Conservation (phyloP, 805 yeast species). For the Ogataea ganodermae region DNA sequence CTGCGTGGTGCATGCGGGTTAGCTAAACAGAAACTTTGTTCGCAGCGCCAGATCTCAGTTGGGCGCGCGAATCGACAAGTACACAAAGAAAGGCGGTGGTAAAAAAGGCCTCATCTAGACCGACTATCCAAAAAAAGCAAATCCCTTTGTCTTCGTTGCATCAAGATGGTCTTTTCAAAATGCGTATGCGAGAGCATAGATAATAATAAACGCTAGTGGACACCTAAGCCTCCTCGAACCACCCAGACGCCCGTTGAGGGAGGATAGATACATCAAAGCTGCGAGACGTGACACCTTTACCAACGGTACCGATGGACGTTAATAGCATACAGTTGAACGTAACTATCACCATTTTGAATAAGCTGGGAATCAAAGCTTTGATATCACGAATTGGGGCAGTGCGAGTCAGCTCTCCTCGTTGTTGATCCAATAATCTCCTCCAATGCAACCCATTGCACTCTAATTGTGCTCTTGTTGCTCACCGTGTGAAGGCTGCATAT, state of each 20-base stretch:
- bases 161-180: not conserved
- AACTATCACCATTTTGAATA: not conserved
- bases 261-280: not conserved
- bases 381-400: too few species aligned
- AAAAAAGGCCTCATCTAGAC: slow-evolving; percentile 6
- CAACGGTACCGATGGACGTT: too few species aligned
- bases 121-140: not conserved
- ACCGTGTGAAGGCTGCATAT: not conserved
- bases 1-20: not conserved
- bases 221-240: not conserved
- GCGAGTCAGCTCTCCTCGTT: too few species aligned
- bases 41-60: not conserved
- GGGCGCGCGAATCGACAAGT: not conserved
- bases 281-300: too few species aligned
- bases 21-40: not conserved
- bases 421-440: not conserved
- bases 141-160: not conserved
- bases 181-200: not conserved
- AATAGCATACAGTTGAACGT: too few species aligned
- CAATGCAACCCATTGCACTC: not conserved
- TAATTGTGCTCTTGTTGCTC: not conserved
- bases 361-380: not conserved
- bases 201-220: not conserved
- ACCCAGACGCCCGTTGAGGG: not conserved
- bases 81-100: not conserved